A percentile compares a stretch with the other conserved stretches of the same genome.
Conservation (phyloP, 1,284 basidiomycete species). For the Leccinum insolens region DNA sequence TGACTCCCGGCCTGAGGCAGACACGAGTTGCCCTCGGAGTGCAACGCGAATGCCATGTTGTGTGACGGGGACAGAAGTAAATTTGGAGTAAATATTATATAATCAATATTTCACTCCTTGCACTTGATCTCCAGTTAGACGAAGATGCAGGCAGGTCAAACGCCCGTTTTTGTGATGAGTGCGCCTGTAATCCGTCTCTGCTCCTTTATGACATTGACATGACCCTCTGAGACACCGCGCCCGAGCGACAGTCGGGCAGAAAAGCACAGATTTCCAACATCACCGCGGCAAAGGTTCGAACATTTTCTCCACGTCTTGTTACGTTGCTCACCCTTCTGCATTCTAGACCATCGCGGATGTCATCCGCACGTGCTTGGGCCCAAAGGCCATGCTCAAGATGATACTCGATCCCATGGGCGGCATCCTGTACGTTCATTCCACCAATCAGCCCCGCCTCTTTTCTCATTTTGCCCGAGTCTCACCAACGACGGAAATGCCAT, state of each 20-base stretch:
- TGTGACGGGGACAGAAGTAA: no score
- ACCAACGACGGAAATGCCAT: constrained; percentile 99
- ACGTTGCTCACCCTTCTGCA: background rate
- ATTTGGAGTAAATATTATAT: no score
- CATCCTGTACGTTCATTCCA: constrained; percentile 69
- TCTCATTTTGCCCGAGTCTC: constrained; percentile 52
- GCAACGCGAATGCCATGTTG: no score
- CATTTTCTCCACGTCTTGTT: background rate
- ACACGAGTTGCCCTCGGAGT: no score
- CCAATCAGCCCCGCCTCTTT: constrained; percentile 1
- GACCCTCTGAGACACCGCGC: constrained; percentile 74
- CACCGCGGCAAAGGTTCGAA: constrained; percentile 88
- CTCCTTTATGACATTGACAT: constrained; percentile 14
- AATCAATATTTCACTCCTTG: no score
- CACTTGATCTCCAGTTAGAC: background rate
- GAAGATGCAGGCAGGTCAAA: constrained; percentile 55
- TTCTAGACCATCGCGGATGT: constrained; percentile 94
- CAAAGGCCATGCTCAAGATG: constrained; percentile 99
- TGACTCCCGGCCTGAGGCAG: no score
- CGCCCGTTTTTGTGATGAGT: constrained; percentile 66
- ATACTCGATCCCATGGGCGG: constrained; percentile 98
- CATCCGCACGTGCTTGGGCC: constrained; percentile 97
- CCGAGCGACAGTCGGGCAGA: constrained; percentile 90
- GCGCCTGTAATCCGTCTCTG: background rate
- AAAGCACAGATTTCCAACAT: constrained; percentile 99